Evolutionary conservation across 2,329 filamentous ascomycete genomes (phyloP), one percentile per base, ranked within the genome.

Genomic region (Rhynchosporium graminicola): DNA sequence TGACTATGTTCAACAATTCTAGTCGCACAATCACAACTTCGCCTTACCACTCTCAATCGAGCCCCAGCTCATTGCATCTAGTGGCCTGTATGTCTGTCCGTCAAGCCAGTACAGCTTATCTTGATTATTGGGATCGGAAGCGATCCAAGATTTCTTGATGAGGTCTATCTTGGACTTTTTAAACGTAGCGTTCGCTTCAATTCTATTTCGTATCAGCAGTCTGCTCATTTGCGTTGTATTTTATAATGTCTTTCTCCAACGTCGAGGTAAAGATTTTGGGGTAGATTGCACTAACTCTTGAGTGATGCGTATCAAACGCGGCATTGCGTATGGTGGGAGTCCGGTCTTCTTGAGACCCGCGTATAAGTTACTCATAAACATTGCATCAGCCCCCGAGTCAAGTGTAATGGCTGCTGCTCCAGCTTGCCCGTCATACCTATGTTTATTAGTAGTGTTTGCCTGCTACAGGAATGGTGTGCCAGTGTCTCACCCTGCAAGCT

Each of bases 101-200:
- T 80, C 76, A 36, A 81, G 66, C 77, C 78, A 80, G 63, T 78
- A 80, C 48, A 80, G 63, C 28, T 70, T 72, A 63, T 80, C 77
- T 0, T 70, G 52, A 46, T 68, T 74, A 1, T 68, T 71, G 40
- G 68, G 70, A 36, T 74, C 72, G 1, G 65, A 66, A 6, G 68
- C 69, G 59, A 74, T 70, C 79, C 78, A 80, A 15, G 72, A 71
- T 57, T 77, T 77, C 65, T 77, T 78, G 31, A 75, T 69, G 31
- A 80, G 65, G 8, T 78, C 77, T 7, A 73, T 74, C 68, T 81
- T 81, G 1, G 77, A 76, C 65, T 81, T 79, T 65, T 81, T 82
- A 72, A 81, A 81, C 4, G 79, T 81, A n/a, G 77, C 79, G 50
- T 77, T 77, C 0, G 77, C 77, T 61, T 76, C 75, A 58, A 80